Percentiles rank a stretch among this genome's conserved stretches.
Evolutionary conservation across 1,139 yeast genomes (phyloP).

Genomic region (Saccharomyces pastorianus): DNA sequence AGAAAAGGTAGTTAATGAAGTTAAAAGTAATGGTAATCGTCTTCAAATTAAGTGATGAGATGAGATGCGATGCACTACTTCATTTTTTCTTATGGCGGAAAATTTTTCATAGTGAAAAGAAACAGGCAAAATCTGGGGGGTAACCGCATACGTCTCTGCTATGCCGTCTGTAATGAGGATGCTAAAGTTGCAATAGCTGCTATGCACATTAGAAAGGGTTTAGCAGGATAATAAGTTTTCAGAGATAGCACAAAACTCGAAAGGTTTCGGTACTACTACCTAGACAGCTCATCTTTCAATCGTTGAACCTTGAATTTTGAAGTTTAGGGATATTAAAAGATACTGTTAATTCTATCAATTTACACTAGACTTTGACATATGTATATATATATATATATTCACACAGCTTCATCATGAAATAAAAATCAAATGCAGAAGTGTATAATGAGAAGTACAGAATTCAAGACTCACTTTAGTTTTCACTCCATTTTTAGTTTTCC

Average conservation of each 20-base stretch:
- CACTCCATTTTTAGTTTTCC: neutral
- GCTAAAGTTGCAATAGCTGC: neutral
- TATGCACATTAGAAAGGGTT: neutral
- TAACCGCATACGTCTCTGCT: neutral
- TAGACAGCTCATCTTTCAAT: neutral
- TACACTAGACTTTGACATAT: neutral
- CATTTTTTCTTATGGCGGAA: slow-evolving; percentile 4
- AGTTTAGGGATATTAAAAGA: neutral
- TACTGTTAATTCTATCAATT: neutral
- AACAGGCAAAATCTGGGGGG: slow-evolving; percentile 1
- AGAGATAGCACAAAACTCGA: neutral
- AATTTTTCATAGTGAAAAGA: neutral
- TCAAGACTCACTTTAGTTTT: neutral
- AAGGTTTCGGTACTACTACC: neutral
- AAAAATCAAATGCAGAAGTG: neutral
- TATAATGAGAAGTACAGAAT: neutral
- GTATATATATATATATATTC: no score
- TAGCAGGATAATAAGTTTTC: no score
- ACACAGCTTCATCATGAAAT: neutral
- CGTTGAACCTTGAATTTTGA: neutral
- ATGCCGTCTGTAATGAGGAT: neutral
- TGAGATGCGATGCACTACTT: slow-evolving; percentile 6
- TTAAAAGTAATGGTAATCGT: neutral
- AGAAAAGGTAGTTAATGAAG: neutral
- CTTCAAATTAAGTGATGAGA: neutral